Evolutionary conservation across 495 filamentous ascomycete genomes (phyloP).

Genomic region (Penicillium samsonianum): DNA sequence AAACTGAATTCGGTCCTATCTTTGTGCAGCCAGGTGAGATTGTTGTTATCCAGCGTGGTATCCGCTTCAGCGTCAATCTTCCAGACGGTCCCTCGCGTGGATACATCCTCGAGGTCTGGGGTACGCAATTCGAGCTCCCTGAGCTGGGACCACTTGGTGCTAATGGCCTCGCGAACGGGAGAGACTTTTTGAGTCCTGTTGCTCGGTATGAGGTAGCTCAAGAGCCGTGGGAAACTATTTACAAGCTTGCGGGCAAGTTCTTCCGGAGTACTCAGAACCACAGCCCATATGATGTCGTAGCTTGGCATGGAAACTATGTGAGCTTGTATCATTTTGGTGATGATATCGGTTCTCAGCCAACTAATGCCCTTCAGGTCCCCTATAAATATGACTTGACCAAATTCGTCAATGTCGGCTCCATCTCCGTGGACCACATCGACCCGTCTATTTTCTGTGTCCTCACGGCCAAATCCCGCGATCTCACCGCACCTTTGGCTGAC

Average conservation of each 20-base stretch:
- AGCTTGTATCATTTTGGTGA: not conserved
- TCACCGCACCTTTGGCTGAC: conserved; percentile 47
- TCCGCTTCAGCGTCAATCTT: conserved; percentile 48
- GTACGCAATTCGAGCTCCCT: conserved; percentile 48
- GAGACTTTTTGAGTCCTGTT: conserved; percentile 49
- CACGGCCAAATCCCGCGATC: conserved; percentile 47
- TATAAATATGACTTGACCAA: conserved; percentile 56
- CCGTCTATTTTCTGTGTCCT: conserved; percentile 55
- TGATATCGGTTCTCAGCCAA: not conserved
- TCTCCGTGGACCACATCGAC: conserved; percentile 54
- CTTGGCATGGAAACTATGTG: conserved; percentile 56
- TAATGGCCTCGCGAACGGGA: conserved; percentile 52
- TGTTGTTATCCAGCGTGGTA: conserved; percentile 48
- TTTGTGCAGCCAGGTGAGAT: conserved; percentile 52
- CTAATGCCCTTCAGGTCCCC: conserved; percentile 34
- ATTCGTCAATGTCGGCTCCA: conserved; percentile 53
- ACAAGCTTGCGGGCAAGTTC: conserved; percentile 54
- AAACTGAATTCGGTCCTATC: conserved; percentile 51
- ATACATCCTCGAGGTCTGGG: conserved; percentile 54
- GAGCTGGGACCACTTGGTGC: conserved; percentile 53
- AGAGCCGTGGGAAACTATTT: conserved; percentile 49
- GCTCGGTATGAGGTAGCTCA: conserved; percentile 45
- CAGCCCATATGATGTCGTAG: conserved; percentile 54
- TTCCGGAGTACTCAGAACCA: conserved; percentile 52
- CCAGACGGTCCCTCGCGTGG: conserved; percentile 50